Evolutionary conservation across 345 rosid genomes (phyloP).

Genomic region (Mallotus nudiflorus): DNA sequence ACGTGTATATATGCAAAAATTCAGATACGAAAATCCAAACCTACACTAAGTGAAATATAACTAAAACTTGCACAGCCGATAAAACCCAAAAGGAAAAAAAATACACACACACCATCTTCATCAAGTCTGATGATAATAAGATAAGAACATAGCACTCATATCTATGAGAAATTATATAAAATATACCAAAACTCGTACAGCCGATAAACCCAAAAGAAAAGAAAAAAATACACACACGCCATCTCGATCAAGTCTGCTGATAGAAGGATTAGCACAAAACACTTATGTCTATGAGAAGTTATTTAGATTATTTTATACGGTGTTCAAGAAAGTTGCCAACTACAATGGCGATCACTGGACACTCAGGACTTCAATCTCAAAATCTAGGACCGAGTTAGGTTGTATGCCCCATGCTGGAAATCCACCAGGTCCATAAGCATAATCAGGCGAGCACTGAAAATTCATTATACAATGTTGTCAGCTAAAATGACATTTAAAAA

Average conservation of each 20-base stretch:
- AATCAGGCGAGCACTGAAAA: slow-evolving; percentile 88
- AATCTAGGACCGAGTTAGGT: slow-evolving; percentile 76
- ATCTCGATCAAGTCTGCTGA: not conserved
- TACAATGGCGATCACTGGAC: slow-evolving; percentile 38
- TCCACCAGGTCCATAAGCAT: slow-evolving; percentile 85
- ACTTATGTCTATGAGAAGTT: not conserved
- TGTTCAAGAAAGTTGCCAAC: slow-evolving; percentile 1
- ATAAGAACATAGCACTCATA: too few species aligned
- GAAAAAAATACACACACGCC: too few species aligned
- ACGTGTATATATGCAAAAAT: too few species aligned
- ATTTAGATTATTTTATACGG: slow-evolving; percentile 9
- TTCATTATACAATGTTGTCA: slow-evolving; percentile 8
- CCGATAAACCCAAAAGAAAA: too few species aligned
- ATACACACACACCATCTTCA: too few species aligned
- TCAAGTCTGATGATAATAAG: too few species aligned
- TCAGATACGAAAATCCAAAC: too few species aligned
- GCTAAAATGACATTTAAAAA: not conserved
- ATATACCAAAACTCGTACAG: too few species aligned
- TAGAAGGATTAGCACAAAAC: not conserved
- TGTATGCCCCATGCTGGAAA: slow-evolving; percentile 87
- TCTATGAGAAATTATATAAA: too few species aligned
- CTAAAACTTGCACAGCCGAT: too few species aligned
- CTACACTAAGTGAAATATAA: too few species aligned
- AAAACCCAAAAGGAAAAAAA: too few species aligned
- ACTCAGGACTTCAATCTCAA: slow-evolving; percentile 81